Conservation (phyloP, 179 eudicot species). For the Patellifolia procumbens region DNA sequence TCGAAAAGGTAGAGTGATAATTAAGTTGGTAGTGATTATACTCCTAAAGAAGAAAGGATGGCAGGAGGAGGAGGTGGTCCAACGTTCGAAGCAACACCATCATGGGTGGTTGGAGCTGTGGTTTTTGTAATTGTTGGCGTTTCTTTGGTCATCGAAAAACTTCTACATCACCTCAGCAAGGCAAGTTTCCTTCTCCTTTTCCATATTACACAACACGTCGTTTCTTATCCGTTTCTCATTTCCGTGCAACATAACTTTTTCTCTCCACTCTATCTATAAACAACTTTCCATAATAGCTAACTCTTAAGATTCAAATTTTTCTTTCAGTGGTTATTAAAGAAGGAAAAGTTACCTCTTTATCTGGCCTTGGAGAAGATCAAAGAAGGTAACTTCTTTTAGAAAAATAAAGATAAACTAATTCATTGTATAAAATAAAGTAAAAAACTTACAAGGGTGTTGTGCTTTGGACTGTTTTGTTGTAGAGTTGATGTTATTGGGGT, state of each 20-base stretch:
- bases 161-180: constrained; percentile 26
- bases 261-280: too few relatives aligned
- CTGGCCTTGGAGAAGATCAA: constrained; percentile 31
- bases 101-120: constrained; percentile 33
- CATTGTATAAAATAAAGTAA: too few relatives aligned
- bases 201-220: too few relatives aligned
- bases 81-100: neutral
- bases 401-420: too few relatives aligned
- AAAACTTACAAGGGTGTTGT: too few relatives aligned
- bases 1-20: too few relatives aligned
- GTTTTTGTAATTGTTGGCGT: constrained; percentile 26
- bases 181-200: neutral
- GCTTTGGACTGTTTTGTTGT: neutral
- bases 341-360: constrained; percentile 26
- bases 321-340: constrained; percentile 16
- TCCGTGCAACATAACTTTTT: too few relatives aligned
- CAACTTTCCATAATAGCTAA: neutral
- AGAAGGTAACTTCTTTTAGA: constrained; percentile 37
- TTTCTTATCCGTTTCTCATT: too few relatives aligned
- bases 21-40: too few relatives aligned
- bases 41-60: neutral
- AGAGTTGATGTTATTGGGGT: constrained; percentile 36
- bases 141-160: constrained; percentile 29
- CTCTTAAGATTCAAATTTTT: neutral
- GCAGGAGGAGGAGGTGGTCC: neutral